These are phyloP conservation scores for Chloris gayana DNA, from an alignment of 176 grass and related monocot genomes.

Conservation along the genomic window DNA sequence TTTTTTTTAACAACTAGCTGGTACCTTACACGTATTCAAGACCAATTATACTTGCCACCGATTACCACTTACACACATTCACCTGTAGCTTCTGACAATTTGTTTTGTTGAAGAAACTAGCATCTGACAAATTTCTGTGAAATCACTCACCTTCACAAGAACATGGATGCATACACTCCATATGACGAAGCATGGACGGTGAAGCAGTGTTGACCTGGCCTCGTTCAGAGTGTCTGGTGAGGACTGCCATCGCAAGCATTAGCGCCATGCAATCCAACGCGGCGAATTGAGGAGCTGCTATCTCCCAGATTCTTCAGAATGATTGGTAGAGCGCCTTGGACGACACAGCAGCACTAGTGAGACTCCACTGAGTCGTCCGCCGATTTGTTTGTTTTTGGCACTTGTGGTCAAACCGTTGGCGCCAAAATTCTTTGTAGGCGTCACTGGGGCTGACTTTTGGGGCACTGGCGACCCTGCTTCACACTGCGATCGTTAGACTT, in stretches of 20 bases:
- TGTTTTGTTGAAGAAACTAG: no score
- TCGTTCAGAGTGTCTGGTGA: background rate
- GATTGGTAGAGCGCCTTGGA: background rate
- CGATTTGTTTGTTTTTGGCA: background rate
- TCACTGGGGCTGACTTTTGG: background rate
- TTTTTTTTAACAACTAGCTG: no score
- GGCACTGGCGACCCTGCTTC: background rate
- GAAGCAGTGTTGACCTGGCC: background rate
- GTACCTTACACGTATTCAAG: background rate
- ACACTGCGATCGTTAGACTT: background rate
- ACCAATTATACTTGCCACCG: no score
- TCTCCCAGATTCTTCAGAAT: background rate
- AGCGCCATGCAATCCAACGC: background rate
- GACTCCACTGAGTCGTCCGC: background rate
- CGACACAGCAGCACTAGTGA: background rate
- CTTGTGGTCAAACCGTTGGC: slow-evolving; percentile 1
- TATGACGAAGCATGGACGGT: background rate
- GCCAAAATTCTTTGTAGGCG: background rate
- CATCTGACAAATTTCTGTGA: no score
- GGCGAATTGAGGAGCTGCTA: background rate
- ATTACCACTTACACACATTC: no score
- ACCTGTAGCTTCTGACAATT: no score
- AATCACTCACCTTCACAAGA: no score
- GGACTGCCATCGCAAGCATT: background rate
- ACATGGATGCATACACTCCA: no score